Evolutionary conservation across 495 filamentous ascomycete species (phyloP).

Genomic region (Penicillium ochrochloron): DNA sequence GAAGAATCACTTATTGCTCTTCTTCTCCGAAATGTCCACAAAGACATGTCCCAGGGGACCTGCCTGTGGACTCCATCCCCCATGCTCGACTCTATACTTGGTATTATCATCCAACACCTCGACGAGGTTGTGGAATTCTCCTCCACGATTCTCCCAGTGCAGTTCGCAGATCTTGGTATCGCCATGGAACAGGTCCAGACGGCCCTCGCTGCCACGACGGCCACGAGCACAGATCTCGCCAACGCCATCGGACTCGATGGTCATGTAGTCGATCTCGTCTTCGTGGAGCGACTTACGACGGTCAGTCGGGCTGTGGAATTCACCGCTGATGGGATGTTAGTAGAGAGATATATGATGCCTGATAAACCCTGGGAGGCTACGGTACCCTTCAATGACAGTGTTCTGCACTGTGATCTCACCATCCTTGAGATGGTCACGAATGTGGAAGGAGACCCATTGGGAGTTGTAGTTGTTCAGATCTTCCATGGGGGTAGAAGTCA

Average conservation of each 20-base stretch:
- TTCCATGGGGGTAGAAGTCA: not conserved
- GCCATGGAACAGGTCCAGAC: slow-evolving; percentile 44
- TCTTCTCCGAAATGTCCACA: slow-evolving; percentile 34
- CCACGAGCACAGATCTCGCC: slow-evolving; percentile 43
- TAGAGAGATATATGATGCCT: slow-evolving; percentile 1
- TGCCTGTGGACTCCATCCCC: slow-evolving; percentile 43
- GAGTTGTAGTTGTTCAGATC: slow-evolving; percentile 34
- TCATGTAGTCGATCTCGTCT: slow-evolving; percentile 42
- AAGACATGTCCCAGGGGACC: slow-evolving; percentile 47
- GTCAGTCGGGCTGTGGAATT: slow-evolving; percentile 37
- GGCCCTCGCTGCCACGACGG: slow-evolving; percentile 45
- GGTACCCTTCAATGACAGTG: slow-evolving; percentile 41
- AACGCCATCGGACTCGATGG: slow-evolving; percentile 37
- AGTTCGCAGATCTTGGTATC: slow-evolving; percentile 47
- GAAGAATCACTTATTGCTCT: slow-evolving; percentile 32
- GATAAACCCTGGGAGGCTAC: not conserved
- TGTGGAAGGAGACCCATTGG: slow-evolving; percentile 47
- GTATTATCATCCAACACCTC: slow-evolving; percentile 38
- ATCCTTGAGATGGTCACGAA: slow-evolving; percentile 41
- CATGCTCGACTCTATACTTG: slow-evolving; percentile 40
- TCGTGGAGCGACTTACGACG: slow-evolving; percentile 39
- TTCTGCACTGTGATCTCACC: slow-evolving; percentile 39
- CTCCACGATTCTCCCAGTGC: slow-evolving; percentile 46
- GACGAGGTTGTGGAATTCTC: slow-evolving; percentile 33
- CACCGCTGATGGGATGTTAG: slow-evolving; percentile 34